Evolutionary conservation across 2,329 filamentous ascomycete genomes (phyloP).

Genomic region (Fusarium algeriense): DNA sequence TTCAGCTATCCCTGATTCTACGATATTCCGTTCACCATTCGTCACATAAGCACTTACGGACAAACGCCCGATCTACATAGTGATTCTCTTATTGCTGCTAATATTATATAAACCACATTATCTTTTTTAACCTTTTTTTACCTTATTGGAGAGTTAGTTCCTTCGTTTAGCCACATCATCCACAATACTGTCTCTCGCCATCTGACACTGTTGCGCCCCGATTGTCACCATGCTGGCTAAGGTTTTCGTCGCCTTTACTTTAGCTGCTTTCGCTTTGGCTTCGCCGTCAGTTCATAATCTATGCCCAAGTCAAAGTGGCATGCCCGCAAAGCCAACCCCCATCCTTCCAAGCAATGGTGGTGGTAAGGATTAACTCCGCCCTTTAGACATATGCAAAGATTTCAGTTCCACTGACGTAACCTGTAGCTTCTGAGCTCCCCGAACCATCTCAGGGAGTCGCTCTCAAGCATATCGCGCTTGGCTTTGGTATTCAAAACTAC

Average conservation of each 20-base stretch:
- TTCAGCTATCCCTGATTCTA: too few species aligned
- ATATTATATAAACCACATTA: too few species aligned
- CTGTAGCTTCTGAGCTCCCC: conserved; percentile 58
- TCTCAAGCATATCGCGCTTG: conserved; percentile 68
- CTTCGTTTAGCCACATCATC: too few species aligned
- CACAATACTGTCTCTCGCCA: too few species aligned
- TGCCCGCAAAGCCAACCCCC: conserved; percentile 26
- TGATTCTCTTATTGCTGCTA: too few species aligned
- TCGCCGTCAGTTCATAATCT: conserved; percentile 37
- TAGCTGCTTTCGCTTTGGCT: conserved; percentile 49
- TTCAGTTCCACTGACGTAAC: conserved; percentile 27
- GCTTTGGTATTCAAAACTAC: conserved; percentile 77
- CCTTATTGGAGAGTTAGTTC: too few species aligned
- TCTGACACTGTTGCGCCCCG: too few species aligned
- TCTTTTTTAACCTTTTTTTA: too few species aligned
- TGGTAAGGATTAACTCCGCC: conserved; percentile 46
- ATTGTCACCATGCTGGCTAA: conserved; percentile 49
- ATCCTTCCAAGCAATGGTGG: conserved; percentile 55
- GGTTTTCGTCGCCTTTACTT: conserved; percentile 49
- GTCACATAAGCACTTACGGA: too few species aligned
- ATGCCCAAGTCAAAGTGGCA: conserved; percentile 24
- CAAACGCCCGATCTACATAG: too few species aligned
- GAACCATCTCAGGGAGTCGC: conserved; percentile 53
- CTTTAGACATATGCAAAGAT: background rate
- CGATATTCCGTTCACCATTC: too few species aligned